A percentile compares a stretch with the other conserved stretches of the same genome.
phyloP scores from a whole-genome alignment of 768 basidiomycete species.

The Suillus bovinus region DNA sequence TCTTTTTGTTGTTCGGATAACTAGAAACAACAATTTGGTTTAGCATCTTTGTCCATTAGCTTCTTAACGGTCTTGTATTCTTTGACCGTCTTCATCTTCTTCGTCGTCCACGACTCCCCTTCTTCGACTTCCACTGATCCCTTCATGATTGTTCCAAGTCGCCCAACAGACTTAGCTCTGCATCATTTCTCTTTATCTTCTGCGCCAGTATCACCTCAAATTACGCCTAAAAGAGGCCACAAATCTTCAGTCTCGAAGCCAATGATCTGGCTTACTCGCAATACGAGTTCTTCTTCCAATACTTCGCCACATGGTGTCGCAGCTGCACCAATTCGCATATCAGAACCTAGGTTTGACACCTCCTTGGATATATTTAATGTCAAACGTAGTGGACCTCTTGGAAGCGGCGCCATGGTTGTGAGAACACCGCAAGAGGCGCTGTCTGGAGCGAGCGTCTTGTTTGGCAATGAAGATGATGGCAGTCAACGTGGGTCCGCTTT shows the following conservation, averaged over 20 bases:
- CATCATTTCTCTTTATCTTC: slow-evolving; percentile 15
- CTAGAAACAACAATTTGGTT: background rate
- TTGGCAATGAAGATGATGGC: slow-evolving; percentile 17
- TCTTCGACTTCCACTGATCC: background rate
- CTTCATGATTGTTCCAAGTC: slow-evolving; percentile 28
- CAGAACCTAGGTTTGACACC: slow-evolving; percentile 42
- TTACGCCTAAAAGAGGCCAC: slow-evolving; percentile 29
- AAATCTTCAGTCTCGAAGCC: slow-evolving; percentile 41
- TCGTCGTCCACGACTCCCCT: slow-evolving; percentile 5
- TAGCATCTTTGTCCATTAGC: slow-evolving; percentile 12
- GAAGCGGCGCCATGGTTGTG: slow-evolving; percentile 74
- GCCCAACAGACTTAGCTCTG: slow-evolving; percentile 31
- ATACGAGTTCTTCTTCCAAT: slow-evolving; percentile 33
- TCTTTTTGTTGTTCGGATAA: slow-evolving; percentile 12
- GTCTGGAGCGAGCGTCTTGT: slow-evolving; percentile 26
- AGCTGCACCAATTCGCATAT: slow-evolving; percentile 41
- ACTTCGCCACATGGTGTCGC: slow-evolving; percentile 19
- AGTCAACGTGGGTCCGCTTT: slow-evolving; percentile 11
- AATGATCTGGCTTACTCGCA: slow-evolving; percentile 45
- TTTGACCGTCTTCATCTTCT: background rate
- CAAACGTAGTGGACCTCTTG: slow-evolving; percentile 52
- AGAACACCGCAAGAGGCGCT: slow-evolving; percentile 82
- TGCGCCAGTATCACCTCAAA: slow-evolving; percentile 29
- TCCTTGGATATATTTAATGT: slow-evolving; percentile 31
- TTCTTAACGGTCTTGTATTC: slow-evolving; percentile 24